These are phyloP conservation scores for Yamadazyma aaseri DNA, from an alignment of 1,139 yeast species.

Conservation along the genomic window DNA sequence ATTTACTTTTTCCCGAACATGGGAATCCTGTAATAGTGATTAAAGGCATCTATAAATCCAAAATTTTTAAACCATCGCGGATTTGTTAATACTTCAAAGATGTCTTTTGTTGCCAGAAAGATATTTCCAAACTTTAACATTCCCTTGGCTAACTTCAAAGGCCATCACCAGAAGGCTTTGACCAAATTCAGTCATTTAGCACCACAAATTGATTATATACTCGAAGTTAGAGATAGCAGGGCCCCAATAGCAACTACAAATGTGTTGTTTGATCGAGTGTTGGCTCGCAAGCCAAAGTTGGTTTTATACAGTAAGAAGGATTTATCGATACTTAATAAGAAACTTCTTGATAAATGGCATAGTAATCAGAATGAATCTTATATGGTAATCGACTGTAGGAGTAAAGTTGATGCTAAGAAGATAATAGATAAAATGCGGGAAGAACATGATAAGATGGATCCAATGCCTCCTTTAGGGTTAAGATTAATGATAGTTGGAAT, in stretches of 20 bases:
- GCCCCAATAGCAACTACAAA: slow-evolving; percentile 88
- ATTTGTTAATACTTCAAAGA: slow-evolving; percentile 9
- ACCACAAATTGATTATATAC: slow-evolving; percentile 75
- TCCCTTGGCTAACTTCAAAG: slow-evolving; percentile 77
- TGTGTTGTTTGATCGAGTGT: slow-evolving; percentile 68
- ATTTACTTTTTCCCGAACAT: slow-evolving; percentile 75
- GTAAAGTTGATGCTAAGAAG: slow-evolving; percentile 46
- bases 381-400: slow-evolving; percentile 61
- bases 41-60: slow-evolving; percentile 72
- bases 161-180: slow-evolving; percentile 85
- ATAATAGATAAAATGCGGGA: slow-evolving; percentile 51
- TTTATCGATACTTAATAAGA: slow-evolving; percentile 31
- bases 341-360: slow-evolving; percentile 54
- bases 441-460: slow-evolving; percentile 42
- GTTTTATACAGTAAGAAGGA: slow-evolving; percentile 73
- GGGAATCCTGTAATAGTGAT: slow-evolving; percentile 84
- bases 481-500: slow-evolving; percentile 80
- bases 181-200: slow-evolving; percentile 66
- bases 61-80: slow-evolving; percentile 4
- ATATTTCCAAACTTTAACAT: slow-evolving; percentile 69
- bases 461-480: slow-evolving; percentile 82
- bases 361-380: slow-evolving; percentile 47
- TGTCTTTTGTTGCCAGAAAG: slow-evolving; percentile 45
- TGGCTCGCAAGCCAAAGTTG: slow-evolving; percentile 57
- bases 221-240: slow-evolving; percentile 85